Evolutionary conservation across 78 protist species (phyloP), one percentile per base, ranked within the genome.

Genomic region (Planoprotostelium fungivorum): DNA sequence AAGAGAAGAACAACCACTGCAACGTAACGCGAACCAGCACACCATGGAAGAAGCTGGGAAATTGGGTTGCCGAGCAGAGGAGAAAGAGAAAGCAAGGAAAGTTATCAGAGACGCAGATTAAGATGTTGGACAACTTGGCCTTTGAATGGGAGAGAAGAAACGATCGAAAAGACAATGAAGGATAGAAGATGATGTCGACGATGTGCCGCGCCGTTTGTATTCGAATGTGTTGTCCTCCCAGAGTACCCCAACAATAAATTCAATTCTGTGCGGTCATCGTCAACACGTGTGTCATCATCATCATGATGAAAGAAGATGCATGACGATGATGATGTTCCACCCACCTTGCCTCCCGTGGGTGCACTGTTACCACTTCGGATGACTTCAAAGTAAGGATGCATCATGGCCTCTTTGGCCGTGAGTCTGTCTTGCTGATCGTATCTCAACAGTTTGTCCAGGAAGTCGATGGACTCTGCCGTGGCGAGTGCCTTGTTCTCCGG

Each of bases 381-480:
- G n/a, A 37, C 63, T 28, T 86, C 25, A 39, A 94, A 94, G 84
- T 94, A 94, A 36, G 92, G 91, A 39, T 94, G 96, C 28, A 86
- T 37, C 93, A 94, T 88, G 28, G 96, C 96, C 38, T 94, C 94
- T 63, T 37, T 35, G 9, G 96, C 96, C 16, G 96, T 94, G 87
- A 94, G 84, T 89, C 96, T 86, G 35, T 94, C 94, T 34, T 89
- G 86, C 28, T 96, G 99, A 91, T 98, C 99, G 87, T 96, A 97
- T 36, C 95, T 91, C 84, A 99, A 94, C 37, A 98, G 88, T 37
- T 73, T 88, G 89, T 97, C 98, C 37, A 99, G 95, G 35, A 99
- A 94, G 39, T 99, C 99, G 29, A 99, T n/a, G 36, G 99, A 99
- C 25, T 97, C 99, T 25, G 94, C 92, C 36, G 89, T 89, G 29